Percentiles rank a stretch among this genome's conserved stretches.
These are phyloP conservation scores for Lactuca saligna DNA, from an alignment of 129 eudicot genomes.

Conservation along the genomic window DNA sequence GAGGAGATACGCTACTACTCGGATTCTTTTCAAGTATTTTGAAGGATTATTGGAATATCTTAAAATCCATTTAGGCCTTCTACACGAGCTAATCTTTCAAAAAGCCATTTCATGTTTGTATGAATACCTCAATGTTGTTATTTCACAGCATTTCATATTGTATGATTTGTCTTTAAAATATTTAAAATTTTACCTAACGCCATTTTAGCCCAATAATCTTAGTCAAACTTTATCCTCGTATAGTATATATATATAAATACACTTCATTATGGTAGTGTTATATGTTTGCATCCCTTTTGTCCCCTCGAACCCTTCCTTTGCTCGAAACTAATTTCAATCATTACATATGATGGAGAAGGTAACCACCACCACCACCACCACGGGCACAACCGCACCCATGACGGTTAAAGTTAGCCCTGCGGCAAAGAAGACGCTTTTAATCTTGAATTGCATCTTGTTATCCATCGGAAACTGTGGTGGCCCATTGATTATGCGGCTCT, in stretches of 20 bases:
- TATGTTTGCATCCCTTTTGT: neutral
- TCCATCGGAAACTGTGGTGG: slow-evolving; percentile 48
- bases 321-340: neutral
- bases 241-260: neutral
- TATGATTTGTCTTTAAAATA: too few relatives aligned
- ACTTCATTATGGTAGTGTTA: neutral
- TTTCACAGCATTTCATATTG: too few relatives aligned
- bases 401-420: slow-evolving; percentile 24
- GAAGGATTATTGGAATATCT: too few relatives aligned
- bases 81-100: too few relatives aligned
- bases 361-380: neutral
- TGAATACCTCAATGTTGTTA: too few relatives aligned
- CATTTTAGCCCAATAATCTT: too few relatives aligned
- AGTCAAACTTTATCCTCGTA: too few relatives aligned
- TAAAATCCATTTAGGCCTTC: too few relatives aligned
- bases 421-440: slow-evolving; percentile 26
- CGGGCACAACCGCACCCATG: slow-evolving; percentile 12
- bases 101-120: too few relatives aligned
- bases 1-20: too few relatives aligned
- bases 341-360: neutral
- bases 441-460: slow-evolving; percentile 30
- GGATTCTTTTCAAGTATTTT: too few relatives aligned
- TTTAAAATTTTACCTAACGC: too few relatives aligned
- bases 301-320: neutral
- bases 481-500: slow-evolving; percentile 39